Evolutionary conservation across 352 stramenopile species (phyloP).

Genomic region (Paralagenidium karlingii): DNA sequence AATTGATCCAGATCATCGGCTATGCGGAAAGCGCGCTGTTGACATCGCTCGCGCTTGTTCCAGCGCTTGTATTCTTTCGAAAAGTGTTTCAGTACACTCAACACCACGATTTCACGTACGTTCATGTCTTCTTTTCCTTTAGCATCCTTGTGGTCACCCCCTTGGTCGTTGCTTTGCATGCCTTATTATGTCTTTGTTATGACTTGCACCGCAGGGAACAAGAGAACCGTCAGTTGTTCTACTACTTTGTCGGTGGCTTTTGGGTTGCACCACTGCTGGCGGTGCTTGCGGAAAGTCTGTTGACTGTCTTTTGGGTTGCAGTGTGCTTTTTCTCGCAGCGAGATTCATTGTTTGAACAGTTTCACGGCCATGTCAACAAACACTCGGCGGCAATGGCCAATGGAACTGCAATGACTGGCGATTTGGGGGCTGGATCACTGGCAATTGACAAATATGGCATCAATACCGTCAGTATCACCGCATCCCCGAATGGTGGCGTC

Average conservation of each 20-base stretch:
- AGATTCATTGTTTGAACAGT: constrained; percentile 22
- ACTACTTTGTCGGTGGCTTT: constrained; percentile 35
- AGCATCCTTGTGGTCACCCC: neutral
- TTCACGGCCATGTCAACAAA: constrained; percentile 17
- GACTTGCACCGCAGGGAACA: constrained; percentile 20
- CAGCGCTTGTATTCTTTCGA: constrained; percentile 17
- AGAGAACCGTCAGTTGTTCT: constrained; percentile 43
- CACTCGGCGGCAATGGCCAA: neutral
- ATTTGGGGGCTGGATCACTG: neutral
- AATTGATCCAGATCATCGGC: no score
- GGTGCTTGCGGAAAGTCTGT: constrained; percentile 16
- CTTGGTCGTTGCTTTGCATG: neutral
- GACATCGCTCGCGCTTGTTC: no score
- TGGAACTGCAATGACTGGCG: neutral
- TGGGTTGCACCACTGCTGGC: constrained; percentile 27
- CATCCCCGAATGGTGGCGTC: no score
- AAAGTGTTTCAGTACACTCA: constrained; percentile 27
- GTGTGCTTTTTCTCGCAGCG: constrained; percentile 52
- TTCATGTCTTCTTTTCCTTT: neutral
- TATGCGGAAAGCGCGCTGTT: no score
- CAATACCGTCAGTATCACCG: no score
- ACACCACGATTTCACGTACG: constrained; percentile 36
- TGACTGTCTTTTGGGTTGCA: constrained; percentile 21
- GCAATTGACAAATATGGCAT: neutral
- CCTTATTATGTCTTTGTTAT: constrained; percentile 1